Percentiles rank a stretch among this genome's conserved stretches.
These are phyloP conservation scores for Aspergillus homomorphus DNA, from an alignment of 495 filamentous ascomycete genomes.

Conservation along the genomic window DNA sequence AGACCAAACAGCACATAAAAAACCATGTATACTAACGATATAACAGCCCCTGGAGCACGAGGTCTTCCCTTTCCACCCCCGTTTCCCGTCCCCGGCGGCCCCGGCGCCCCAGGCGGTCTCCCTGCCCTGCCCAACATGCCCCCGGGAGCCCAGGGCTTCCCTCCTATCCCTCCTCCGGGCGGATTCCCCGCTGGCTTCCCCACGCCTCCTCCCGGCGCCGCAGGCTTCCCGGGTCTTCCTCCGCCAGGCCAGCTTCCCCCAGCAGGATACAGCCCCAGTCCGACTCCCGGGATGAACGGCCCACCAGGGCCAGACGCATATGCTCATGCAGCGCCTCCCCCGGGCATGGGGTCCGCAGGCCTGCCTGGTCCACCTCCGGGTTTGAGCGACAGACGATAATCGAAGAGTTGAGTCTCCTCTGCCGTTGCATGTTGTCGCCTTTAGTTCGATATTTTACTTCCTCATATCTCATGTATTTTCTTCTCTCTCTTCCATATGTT, in stretches of 20 bases:
- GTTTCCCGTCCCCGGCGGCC: conserved; percentile 39
- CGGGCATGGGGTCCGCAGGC: conserved; percentile 14
- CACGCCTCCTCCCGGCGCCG: conserved; percentile 35
- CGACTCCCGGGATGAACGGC: conserved; percentile 23
- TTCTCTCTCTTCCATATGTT: too few species aligned
- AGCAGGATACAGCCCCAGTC: conserved; percentile 28
- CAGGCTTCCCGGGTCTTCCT: conserved; percentile 27
- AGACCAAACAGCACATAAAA: conserved; percentile 11
- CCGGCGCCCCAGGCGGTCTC: conserved; percentile 35
- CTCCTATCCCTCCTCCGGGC: conserved; percentile 59
- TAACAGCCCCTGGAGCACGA: conserved; percentile 54
- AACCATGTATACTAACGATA: conserved; percentile 19
- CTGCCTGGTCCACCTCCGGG: conserved; percentile 25
- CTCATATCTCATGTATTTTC: too few species aligned
- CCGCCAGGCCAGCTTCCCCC: conserved; percentile 22
- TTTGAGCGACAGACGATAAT: conserved; percentile 12
- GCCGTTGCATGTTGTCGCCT: too few species aligned
- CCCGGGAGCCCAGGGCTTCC: conserved; percentile 43
- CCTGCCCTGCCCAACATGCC: conserved; percentile 42
- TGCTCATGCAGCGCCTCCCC: conserved; percentile 24
- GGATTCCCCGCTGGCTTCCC: conserved; percentile 56
- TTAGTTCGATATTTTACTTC: too few species aligned
- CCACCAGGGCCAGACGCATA: conserved; percentile 35
- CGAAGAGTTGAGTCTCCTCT: too few species aligned
- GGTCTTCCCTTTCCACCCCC: conserved; percentile 66